Percentiles rank a stretch among this genome's conserved stretches.
These are phyloP conservation scores for Sugiyamaella japonica DNA, from an alignment of 1,139 yeast species.

Conservation along the genomic window DNA sequence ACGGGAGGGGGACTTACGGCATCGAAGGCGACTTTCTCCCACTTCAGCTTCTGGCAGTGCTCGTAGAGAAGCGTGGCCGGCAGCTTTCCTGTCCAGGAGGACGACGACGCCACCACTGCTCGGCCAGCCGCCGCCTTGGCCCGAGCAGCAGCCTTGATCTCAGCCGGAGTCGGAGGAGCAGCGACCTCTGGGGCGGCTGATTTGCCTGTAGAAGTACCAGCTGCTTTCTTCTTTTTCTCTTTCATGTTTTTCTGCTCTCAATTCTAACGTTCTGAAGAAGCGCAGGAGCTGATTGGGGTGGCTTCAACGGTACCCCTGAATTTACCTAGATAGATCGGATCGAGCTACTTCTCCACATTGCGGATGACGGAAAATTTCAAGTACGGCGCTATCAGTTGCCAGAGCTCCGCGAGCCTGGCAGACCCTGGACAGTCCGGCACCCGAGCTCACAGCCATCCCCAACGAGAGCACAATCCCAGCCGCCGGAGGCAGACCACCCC, in stretches of 20 bases:
- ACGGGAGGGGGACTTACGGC: constrained; percentile 50
- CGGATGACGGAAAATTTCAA: not conserved
- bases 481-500: no score
- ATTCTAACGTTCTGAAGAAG: not conserved
- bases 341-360: no score
- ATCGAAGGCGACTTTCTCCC: constrained; percentile 83
- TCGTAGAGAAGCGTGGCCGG: constrained; percentile 88
- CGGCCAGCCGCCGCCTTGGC: constrained; percentile 24
- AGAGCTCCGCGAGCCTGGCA: no score
- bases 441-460: no score
- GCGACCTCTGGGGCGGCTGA: not conserved
- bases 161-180: constrained; percentile 9
- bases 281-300: not conserved
- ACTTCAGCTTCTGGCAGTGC: constrained; percentile 81
- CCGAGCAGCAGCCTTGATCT: constrained; percentile 16
- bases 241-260: not conserved
- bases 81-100: constrained; percentile 91
- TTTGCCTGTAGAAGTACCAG: not conserved
- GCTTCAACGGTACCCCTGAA: not conserved
- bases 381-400: not conserved
- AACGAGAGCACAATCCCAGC: no score
- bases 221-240: constrained; percentile 11
- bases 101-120: constrained; percentile 53
- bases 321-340: not conserved
- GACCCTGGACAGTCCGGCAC: no score